These are phyloP conservation scores for Venturia asperata DNA, from an alignment of 2,329 filamentous ascomycete genomes.

Conservation along the genomic window DNA sequence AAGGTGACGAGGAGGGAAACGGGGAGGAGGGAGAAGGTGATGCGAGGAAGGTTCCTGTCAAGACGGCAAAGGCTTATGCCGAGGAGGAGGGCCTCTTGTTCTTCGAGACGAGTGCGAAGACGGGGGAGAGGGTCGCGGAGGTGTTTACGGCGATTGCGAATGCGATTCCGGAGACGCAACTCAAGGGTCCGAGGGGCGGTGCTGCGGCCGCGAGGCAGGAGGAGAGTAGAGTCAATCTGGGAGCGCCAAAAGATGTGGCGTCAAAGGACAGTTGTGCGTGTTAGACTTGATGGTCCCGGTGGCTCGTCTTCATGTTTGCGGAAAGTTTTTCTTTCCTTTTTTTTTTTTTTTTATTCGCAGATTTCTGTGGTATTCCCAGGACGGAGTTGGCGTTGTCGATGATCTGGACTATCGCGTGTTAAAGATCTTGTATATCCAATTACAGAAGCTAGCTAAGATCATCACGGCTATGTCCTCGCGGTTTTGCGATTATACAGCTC, in stretches of 20 bases:
- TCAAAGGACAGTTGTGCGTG: constrained; percentile 20
- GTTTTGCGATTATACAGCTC: no score
- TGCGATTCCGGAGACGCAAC: constrained; percentile 90
- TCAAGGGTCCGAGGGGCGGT: constrained; percentile 77
- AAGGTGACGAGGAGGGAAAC: constrained; percentile 31
- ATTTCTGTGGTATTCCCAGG: constrained; percentile 5
- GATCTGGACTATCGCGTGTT: background rate
- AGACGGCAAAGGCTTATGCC: constrained; percentile 86
- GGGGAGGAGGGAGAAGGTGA: constrained; percentile 50
- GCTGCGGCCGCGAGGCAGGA: constrained; percentile 50
- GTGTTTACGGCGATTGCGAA: constrained; percentile 98
- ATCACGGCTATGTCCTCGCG: background rate
- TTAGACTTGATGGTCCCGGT: constrained; percentile 8
- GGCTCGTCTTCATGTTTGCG: no score
- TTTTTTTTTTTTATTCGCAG: background rate
- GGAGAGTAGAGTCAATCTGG: constrained; percentile 66
- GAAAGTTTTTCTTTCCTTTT: background rate
- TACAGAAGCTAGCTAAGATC: background rate
- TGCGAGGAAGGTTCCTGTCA: constrained; percentile 80
- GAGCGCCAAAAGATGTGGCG: constrained; percentile 12
- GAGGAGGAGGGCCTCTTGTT: constrained; percentile 92
- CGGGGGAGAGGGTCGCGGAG: constrained; percentile 85
- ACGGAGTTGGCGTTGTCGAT: background rate
- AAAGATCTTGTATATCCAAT: background rate
- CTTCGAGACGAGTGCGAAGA: constrained; percentile 98